Evolutionary conservation across 441 rosid species (phyloP), one percentile per base, ranked within the genome.

Genomic region (Populus trichocarpa): DNA sequence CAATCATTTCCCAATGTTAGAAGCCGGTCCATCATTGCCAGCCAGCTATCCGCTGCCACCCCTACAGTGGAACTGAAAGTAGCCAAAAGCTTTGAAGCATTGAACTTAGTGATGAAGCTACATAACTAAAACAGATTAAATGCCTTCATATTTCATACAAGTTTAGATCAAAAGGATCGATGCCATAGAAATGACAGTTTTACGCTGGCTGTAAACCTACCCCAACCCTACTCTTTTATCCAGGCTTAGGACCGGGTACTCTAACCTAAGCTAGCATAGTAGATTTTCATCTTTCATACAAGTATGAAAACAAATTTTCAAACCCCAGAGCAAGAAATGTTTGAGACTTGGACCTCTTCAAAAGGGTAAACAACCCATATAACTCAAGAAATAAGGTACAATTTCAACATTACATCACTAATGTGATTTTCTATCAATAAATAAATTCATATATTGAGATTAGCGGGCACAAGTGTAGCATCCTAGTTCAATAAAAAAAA

Each of bases 11-110:
- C 85, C 3, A 90, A 65, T 6, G 78, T 84, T 53, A 94, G 87
- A 71, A 84, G 67, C 1, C 88, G 90, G 82, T 96, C 99, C 98
- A 96, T 92, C 72, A 90, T 75, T 13, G 88, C 89, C 70, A 38
- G 38, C 96, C 97, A 92, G 79, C 91, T 83, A 74, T 87, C 94
- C 26, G 98, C 90, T 46, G 98, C 94, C 13, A n/a, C 38, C 50
- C 94, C 83, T 50, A 79, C 64, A 2, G 93, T 88, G 80, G 72
- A 78, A 74, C 98, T 96, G 89, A 57, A 81, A 85, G 69, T 69
- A 81, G 42, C 59, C 72, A 80, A 81, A 82, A 85, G 33, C 75
- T 23, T 36, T 53, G 18, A 32, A 73, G 40, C 26, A 65, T 33
- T 30, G n/a, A 28, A 10, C 72, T 23, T 30, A 9, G 28, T 5